Percentiles rank a stretch among this genome's conserved stretches.
Conservation (phyloP, 257 asterid species). For the Ligustrum vulgare region DNA sequence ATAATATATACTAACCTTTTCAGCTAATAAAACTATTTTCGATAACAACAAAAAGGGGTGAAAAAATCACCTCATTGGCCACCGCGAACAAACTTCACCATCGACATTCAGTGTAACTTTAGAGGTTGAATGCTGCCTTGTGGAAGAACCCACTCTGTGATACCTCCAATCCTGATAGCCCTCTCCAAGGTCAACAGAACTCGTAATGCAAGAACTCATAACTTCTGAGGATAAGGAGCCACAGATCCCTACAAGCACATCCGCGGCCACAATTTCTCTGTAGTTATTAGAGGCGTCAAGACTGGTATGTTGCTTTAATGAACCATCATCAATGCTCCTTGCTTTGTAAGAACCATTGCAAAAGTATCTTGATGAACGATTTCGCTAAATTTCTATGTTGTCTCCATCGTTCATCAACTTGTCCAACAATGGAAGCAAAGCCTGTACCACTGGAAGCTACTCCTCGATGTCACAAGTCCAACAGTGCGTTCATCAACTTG, state of each 20-base stretch:
- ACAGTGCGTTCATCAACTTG: too few species aligned
- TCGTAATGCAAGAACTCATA: conserved; percentile 87
- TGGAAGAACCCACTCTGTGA: conserved; percentile 51
- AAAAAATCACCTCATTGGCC: too few species aligned
- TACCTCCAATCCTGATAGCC: conserved; percentile 61
- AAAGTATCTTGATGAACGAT: conserved; percentile 42
- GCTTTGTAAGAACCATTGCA: conserved; percentile 41
- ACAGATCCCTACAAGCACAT: conserved; percentile 95
- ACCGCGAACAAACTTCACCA: too few species aligned
- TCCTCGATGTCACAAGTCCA: too few species aligned
- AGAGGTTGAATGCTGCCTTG: conserved; percentile 63
- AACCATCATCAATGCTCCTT: conserved; percentile 41
- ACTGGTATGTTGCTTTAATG: conserved; percentile 48
- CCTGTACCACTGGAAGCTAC: too few species aligned
- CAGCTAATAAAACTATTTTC: too few species aligned
- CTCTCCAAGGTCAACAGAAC: conserved; percentile 76
- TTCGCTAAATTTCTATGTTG: conserved; percentile 47
- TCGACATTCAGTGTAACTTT: conserved; percentile 64
- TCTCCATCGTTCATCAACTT: too few species aligned
- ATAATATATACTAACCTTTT: too few species aligned
- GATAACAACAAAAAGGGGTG: too few species aligned
- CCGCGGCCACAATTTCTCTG: conserved; percentile 86
- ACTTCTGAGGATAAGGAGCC: conserved; percentile 98
- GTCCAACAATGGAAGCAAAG: too few species aligned
- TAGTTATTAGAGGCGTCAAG: conserved; percentile 54